Percentiles rank a stretch among this genome's conserved stretches.
These are phyloP conservation scores for Ophiocordyceps camponoti-leonardi DNA, from an alignment of 2,329 filamentous ascomycete species.

Conservation along the genomic window DNA sequence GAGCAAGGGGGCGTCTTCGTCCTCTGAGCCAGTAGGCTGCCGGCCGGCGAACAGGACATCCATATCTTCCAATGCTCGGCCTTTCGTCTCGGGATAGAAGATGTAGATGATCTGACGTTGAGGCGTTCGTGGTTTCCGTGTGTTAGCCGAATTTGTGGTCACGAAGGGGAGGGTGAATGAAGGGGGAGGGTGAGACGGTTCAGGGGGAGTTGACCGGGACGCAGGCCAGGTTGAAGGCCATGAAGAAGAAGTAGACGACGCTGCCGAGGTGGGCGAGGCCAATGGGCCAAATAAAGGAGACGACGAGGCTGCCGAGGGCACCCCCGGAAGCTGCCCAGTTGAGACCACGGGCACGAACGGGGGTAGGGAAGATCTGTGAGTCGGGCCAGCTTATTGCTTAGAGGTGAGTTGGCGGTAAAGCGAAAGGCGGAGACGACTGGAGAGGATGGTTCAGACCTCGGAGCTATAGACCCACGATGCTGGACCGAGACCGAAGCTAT, in stretches of 20 bases:
- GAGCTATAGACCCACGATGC: slow-evolving; percentile 42
- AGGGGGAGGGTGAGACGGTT: too few relatives aligned
- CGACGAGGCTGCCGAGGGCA: slow-evolving; percentile 36
- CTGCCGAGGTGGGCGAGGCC: slow-evolving; percentile 31
- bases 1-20: too few relatives aligned
- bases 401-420: not conserved
- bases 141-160: not conserved
- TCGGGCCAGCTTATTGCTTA: not conserved
- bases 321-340: slow-evolving; percentile 37
- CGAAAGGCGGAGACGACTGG: not conserved
- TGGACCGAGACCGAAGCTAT: slow-evolving; percentile 38
- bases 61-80: slow-evolving; percentile 24
- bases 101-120: slow-evolving; percentile 23
- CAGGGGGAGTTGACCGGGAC: slow-evolving; percentile 2
- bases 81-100: slow-evolving; percentile 27
- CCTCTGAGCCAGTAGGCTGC: not conserved
- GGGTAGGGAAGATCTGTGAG: slow-evolving; percentile 34
- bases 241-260: slow-evolving; percentile 40
- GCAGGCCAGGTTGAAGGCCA: slow-evolving; percentile 11
- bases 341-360: slow-evolving; percentile 36
- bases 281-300: slow-evolving; percentile 37
- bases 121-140: too few relatives aligned
- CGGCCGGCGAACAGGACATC: slow-evolving; percentile 20
- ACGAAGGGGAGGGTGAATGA: too few relatives aligned
- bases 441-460: slow-evolving; percentile 20